phyloP scores from a whole-genome alignment of 2,329 filamentous ascomycete species.

The Arthrobotrys musiformis region DNA sequence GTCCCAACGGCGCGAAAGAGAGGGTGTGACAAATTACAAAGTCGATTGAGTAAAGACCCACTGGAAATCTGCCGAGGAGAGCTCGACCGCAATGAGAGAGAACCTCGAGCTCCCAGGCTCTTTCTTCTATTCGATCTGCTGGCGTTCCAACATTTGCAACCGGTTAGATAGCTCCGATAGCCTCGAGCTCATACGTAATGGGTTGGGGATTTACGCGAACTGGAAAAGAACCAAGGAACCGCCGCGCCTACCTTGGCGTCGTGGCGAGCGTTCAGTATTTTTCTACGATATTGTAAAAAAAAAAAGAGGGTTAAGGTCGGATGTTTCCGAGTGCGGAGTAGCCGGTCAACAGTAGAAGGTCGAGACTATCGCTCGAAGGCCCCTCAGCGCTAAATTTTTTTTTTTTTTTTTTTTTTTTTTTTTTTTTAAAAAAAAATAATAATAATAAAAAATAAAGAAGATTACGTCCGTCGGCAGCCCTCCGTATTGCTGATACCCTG shows the following conservation, averaged over 20 bases:
- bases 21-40: not conserved
- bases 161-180: not conserved
- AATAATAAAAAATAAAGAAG: too few species aligned
- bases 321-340: not conserved
- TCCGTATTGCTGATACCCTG: too few species aligned
- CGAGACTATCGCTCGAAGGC: too few species aligned
- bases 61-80: conserved; percentile 1
- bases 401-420: too few species aligned
- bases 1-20: not conserved
- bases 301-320: not conserved
- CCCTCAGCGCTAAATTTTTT: too few species aligned
- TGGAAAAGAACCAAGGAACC: not conserved
- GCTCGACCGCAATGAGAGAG: not conserved
- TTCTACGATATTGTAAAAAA: not conserved
- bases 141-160: not conserved
- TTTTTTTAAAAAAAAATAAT: too few species aligned
- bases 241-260: conserved; percentile 6
- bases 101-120: not conserved
- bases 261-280: not conserved
- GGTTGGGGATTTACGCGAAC: not conserved
- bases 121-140: not conserved
- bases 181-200: not conserved
- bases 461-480: too few species aligned
- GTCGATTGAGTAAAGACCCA: not conserved
- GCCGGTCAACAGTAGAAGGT: too few species aligned